These are phyloP conservation scores for Lagenaria siceraria DNA, from an alignment of 306 rosid genomes.

Conservation along the genomic window DNA sequence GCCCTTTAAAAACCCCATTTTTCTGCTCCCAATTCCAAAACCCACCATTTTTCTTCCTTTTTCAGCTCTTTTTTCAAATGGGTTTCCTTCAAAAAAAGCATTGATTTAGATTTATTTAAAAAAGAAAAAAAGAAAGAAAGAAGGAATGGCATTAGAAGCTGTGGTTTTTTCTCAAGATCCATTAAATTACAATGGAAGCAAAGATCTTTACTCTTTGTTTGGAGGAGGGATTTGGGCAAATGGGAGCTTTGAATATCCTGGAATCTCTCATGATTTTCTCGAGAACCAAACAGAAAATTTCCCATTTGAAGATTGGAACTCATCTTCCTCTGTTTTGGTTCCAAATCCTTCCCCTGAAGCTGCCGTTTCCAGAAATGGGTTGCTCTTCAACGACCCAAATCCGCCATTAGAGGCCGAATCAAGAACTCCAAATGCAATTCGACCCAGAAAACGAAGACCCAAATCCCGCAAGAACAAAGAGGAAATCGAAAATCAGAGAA, in stretches of 20 bases:
- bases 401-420: constrained; percentile 18
- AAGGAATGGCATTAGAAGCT: constrained; percentile 78
- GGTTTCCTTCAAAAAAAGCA: neutral
- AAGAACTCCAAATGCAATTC: neutral
- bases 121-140: constrained; percentile 9
- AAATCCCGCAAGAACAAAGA: constrained; percentile 62
- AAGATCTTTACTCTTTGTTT: constrained; percentile 42
- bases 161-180: constrained; percentile 63
- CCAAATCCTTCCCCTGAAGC: constrained; percentile 28
- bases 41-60: neutral
- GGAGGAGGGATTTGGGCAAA: constrained; percentile 22
- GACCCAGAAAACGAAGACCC: constrained; percentile 50
- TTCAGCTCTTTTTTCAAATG: neutral
- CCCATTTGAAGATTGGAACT: constrained; percentile 22
- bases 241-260: constrained; percentile 15
- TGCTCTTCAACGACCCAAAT: neutral
- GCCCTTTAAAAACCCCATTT: neutral
- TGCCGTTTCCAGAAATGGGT: constrained; percentile 3
- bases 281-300: constrained; percentile 39
- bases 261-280: constrained; percentile 20
- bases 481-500: constrained; percentile 92
- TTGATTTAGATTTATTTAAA: neutral
- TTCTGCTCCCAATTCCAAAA: neutral
- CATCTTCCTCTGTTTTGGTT: constrained; percentile 13
- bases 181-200: constrained; percentile 22